Evolutionary conservation across 257 asterid species (phyloP), one percentile per base, ranked within the genome.

Genomic region (Parsonsia alboflavescens): DNA sequence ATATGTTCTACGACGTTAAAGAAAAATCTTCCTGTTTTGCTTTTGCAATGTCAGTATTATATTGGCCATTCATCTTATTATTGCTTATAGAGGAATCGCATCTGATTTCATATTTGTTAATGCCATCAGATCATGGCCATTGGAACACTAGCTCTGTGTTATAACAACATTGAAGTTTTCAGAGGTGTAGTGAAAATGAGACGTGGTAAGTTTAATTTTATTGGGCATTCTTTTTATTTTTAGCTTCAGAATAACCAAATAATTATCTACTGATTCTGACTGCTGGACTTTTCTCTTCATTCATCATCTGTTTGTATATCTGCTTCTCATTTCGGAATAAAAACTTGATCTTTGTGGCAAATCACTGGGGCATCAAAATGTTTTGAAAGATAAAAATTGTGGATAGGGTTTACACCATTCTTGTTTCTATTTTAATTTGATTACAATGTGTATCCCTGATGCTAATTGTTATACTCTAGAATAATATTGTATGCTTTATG

Each of bases 181-280:
- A 84, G 91, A 82, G 97, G 97, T 62, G 99, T 92, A 57, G 99
- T 95, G 71, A 92, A 95, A 86, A 84, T 95, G 99, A 88, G 99
- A 75, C 97, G 98, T 41, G 98, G 99, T 95, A 86, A 83, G 98
- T 78, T 74, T 66, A 49, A 33, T 71, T 79, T 73, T 46, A 42
- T 26, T 73, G 41, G 42, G 21, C 50, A 16, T 30, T 65, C 33
- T 57, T 68, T 48, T 17, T 11, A 12, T 63, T 21, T 50, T n/a
- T 13, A 6, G 57, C 48, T 49, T 50, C 48, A 61, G 13, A 11
- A 70, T 28, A 9, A 30, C 46, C 33, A 53, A 50, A n/a, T n/a
- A 17, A 54, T 7, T 44, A 10, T 28, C 63, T 54, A n/a, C 59
- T 54, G 15, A 26, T 39, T 54, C 30, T 67, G 45, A 22, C 50